Conservation (phyloP, 108 stramenopile species). For the Fragilaria radians region DNA sequence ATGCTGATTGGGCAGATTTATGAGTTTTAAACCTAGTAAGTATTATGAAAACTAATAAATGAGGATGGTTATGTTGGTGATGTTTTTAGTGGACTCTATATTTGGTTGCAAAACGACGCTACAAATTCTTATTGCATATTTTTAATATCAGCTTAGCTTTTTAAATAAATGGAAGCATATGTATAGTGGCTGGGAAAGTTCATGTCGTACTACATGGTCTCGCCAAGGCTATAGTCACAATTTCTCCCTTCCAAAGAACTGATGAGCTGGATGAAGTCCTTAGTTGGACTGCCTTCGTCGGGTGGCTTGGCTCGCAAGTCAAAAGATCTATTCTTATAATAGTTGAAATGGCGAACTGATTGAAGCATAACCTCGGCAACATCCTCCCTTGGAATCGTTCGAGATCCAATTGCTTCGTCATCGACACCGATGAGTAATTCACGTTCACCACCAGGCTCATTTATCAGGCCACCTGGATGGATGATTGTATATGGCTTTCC, state of each 20-base stretch:
- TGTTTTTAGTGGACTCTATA: no score
- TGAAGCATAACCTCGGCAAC: conserved; percentile 77
- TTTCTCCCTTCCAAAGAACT: conserved; percentile 47
- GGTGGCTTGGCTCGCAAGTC: conserved; percentile 45
- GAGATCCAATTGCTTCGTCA: conserved; percentile 58
- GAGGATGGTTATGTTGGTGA: no score
- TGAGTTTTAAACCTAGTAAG: no score
- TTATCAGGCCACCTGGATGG: conserved; percentile 82
- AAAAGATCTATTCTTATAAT: conserved; percentile 49
- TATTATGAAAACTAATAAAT: no score
- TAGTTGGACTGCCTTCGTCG: conserved; percentile 29
- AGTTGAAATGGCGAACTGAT: conserved; percentile 29
- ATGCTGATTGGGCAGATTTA: no score
- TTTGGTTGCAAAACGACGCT: no score
- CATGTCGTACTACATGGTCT: no score
- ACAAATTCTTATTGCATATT: no score
- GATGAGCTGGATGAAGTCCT: conserved; percentile 34
- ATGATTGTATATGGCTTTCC: conserved; percentile 75
- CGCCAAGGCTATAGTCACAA: conserved; percentile 59
- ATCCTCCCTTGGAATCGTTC: conserved; percentile 75
- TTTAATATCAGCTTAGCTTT: no score
- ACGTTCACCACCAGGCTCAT: conserved; percentile 69
- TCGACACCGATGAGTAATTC: conserved; percentile 70
- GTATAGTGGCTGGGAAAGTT: no score
- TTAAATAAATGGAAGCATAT: no score